Percentiles rank a stretch among this genome's conserved stretches.
phyloP scores from a whole-genome alignment of 805 yeast species.

The Teunomyces cretensis region DNA sequence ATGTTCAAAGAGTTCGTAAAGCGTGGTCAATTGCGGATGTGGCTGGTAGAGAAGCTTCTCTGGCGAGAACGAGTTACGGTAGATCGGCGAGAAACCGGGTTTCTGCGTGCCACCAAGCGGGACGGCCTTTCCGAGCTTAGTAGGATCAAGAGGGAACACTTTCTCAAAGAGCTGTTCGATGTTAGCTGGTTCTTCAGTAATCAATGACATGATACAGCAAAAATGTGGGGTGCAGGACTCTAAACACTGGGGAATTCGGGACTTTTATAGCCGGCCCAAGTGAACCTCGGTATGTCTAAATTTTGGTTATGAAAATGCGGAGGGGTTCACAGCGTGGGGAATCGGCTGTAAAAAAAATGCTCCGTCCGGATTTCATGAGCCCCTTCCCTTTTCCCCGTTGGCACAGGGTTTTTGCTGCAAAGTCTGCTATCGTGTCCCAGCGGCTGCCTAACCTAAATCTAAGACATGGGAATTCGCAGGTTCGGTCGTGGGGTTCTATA shows the following conservation, averaged over 20 bases:
- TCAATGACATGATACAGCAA: slow-evolving; percentile 7
- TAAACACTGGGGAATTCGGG: background rate
- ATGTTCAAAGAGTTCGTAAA: slow-evolving; percentile 44
- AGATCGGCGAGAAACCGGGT: slow-evolving; percentile 52
- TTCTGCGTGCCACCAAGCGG: slow-evolving; percentile 39
- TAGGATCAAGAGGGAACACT: slow-evolving; percentile 12
- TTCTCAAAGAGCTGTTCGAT: slow-evolving; percentile 10
- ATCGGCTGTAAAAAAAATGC: background rate
- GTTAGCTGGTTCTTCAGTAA: slow-evolving; percentile 14
- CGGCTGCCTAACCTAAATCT: no score
- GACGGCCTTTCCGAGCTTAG: slow-evolving; percentile 9
- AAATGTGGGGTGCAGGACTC: background rate
- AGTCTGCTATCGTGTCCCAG: background rate
- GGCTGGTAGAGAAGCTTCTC: slow-evolving; percentile 31
- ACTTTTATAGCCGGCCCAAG: background rate
- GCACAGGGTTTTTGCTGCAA: background rate
- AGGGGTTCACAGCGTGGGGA: background rate
- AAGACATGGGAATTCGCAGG: no score
- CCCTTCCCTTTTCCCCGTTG: no score
- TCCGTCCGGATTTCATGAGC: no score
- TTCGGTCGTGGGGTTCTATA: no score
- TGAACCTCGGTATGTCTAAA: background rate
- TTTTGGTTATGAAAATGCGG: background rate
- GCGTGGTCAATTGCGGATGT: slow-evolving; percentile 47
- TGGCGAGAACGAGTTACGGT: slow-evolving; percentile 37